phyloP scores from a whole-genome alignment of 495 filamentous ascomycete genomes.

The Beverwykella pulmonaria region DNA sequence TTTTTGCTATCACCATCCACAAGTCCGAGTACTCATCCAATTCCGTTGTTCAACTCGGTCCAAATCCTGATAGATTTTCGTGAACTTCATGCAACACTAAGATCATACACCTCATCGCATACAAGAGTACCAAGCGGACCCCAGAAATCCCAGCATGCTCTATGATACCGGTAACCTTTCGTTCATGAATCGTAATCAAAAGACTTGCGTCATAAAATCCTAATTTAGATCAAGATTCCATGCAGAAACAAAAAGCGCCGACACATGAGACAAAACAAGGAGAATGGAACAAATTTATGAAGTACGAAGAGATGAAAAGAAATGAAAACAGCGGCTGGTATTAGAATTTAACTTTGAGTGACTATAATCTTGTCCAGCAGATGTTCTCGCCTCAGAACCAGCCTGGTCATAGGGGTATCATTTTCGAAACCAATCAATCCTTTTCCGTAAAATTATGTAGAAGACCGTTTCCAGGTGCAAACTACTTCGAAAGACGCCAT shows the following conservation, averaged over 20 bases:
- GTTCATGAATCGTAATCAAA: neutral
- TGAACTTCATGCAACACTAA: neutral
- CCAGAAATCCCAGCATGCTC: conserved; percentile 15
- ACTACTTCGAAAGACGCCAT: neutral
- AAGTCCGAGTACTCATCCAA: neutral
- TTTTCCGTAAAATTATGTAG: conserved; percentile 8
- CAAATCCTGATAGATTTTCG: neutral
- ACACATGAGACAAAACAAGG: neutral
- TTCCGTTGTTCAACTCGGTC: neutral
- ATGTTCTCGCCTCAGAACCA: conserved; percentile 19
- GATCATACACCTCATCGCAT: neutral
- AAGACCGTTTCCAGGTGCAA: neutral
- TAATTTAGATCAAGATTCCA: neutral
- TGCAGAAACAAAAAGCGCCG: neutral
- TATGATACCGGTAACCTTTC: conserved; percentile 10
- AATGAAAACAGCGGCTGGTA: neutral
- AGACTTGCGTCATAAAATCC: neutral
- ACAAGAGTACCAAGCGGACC: neutral
- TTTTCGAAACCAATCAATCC: conserved; percentile 6
- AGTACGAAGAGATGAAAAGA: neutral
- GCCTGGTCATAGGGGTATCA: conserved; percentile 14
- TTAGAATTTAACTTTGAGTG: conserved; percentile 4
- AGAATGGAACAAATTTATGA: too few species aligned
- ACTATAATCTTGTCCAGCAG: neutral
- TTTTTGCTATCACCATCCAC: neutral